Percentiles rank a stretch among this genome's conserved stretches.
Conservation (phyloP, 2,329 filamentous ascomycete species). For the Apiospora kogelbergensis region DNA sequence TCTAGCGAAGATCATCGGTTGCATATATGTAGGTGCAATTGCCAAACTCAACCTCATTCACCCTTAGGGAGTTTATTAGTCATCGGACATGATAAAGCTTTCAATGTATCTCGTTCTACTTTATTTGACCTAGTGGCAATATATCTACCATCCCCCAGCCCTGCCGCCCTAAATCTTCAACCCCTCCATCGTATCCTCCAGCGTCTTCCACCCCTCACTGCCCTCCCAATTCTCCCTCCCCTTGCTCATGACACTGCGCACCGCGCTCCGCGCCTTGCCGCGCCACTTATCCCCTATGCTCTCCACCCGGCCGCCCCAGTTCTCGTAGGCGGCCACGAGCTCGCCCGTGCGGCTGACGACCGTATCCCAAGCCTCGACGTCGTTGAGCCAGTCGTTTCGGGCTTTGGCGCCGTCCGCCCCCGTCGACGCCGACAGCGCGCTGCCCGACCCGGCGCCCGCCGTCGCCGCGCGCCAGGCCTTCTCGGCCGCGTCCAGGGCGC, state of each 20-base stretch:
- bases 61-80: too few species aligned
- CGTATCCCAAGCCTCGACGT: conserved; percentile 64
- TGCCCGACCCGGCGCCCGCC: conserved; percentile 44
- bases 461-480: conserved; percentile 81
- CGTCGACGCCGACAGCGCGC: conserved; percentile 45
- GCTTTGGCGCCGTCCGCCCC: conserved; percentile 24
- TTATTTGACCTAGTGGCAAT: too few species aligned
- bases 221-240: conserved; percentile 83
- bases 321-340: conserved; percentile 80
- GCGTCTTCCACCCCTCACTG: conserved; percentile 62
- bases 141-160: too few species aligned
- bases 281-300: conserved; percentile 79
- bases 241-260: conserved; percentile 80
- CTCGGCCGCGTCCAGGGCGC: conserved; percentile 81
- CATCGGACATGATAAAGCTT: too few species aligned
- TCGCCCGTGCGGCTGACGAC: conserved; percentile 79
- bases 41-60: too few species aligned
- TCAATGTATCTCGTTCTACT: too few species aligned
- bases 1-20: too few species aligned
- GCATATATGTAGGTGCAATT: too few species aligned
- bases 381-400: conserved; percentile 50
- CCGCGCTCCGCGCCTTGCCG: conserved; percentile 82
- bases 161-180: conserved; percentile 33
- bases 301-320: conserved; percentile 65
- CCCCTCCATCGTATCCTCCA: conserved; percentile 58